These are phyloP conservation scores for Rubus idaeus DNA, from an alignment of 306 rosid species.

Conservation along the genomic window DNA sequence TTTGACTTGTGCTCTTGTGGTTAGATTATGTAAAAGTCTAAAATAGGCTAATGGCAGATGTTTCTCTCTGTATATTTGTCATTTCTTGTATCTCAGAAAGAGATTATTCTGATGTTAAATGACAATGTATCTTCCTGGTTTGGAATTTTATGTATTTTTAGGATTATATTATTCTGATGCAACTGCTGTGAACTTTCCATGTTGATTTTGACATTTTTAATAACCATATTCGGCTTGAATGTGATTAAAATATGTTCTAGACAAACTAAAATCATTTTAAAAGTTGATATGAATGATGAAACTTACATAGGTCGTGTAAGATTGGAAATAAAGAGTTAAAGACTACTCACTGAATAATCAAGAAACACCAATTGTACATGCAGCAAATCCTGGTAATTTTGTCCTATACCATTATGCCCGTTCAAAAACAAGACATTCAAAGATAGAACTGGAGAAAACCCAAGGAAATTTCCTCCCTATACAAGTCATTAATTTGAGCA, in stretches of 20 bases:
- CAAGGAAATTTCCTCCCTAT: not conserved
- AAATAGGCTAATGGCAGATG: not conserved
- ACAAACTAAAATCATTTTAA: not conserved
- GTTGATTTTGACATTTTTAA: not conserved
- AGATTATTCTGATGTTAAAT: too few species aligned
- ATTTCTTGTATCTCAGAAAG: not conserved
- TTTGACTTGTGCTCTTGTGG: not conserved
- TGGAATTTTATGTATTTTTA: not conserved
- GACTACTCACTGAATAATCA: too few species aligned
- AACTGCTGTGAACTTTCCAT: not conserved
- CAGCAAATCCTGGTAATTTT: too few species aligned
- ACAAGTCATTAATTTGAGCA: not conserved
- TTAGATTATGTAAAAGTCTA: not conserved
- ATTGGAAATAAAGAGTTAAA: too few species aligned
- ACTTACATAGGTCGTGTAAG: not conserved
- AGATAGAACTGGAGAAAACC: not conserved
- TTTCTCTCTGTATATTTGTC: not conserved
- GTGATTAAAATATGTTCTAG: too few species aligned
- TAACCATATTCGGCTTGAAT: not conserved
- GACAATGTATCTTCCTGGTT: not conserved
- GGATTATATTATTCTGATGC: not conserved
- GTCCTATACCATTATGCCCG: too few species aligned
- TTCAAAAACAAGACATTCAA: too few species aligned
- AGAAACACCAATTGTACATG: too few species aligned
- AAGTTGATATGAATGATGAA: not conserved